Evolutionary conservation across 148 eudicot species (phyloP).

Genomic region (Fagopyrum homotropicum): DNA sequence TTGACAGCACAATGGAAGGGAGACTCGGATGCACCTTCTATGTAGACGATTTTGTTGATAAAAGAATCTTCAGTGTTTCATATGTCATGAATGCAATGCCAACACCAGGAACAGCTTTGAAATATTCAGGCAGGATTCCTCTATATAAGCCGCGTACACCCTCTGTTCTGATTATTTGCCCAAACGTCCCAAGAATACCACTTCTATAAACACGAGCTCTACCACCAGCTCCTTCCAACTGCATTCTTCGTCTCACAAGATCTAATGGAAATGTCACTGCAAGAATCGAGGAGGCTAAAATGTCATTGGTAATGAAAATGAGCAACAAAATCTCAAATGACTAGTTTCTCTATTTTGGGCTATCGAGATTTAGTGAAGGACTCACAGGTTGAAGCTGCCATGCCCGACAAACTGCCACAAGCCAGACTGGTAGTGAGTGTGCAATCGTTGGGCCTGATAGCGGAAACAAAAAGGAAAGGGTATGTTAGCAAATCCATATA

Average conservation of each 20-base stretch:
- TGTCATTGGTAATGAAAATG: not conserved
- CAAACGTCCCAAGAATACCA: slow-evolving; percentile 59
- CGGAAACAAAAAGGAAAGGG: not conserved
- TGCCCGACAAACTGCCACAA: slow-evolving; percentile 18
- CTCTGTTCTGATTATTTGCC: slow-evolving; percentile 29
- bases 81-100: slow-evolving; percentile 52
- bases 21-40: not conserved
- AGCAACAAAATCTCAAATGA: not conserved
- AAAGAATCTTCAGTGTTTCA: slow-evolving; percentile 57
- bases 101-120: slow-evolving; percentile 50
- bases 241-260: slow-evolving; percentile 91
- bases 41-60: slow-evolving; percentile 27
- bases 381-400: slow-evolving; percentile 19
- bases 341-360: no score
- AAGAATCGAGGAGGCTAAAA: not conserved
- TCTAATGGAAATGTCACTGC: slow-evolving; percentile 88
- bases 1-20: no score
- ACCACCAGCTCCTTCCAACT: slow-evolving; percentile 98
- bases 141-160: slow-evolving; percentile 39
- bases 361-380: not conserved
- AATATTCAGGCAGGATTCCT: slow-evolving; percentile 51
- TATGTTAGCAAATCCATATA: not conserved
- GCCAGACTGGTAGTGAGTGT: slow-evolving; percentile 13
- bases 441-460: slow-evolving; percentile 16
- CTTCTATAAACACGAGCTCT: slow-evolving; percentile 63